phyloP scores from a whole-genome alignment of 441 rosid species.

The Hura crepitans region DNA sequence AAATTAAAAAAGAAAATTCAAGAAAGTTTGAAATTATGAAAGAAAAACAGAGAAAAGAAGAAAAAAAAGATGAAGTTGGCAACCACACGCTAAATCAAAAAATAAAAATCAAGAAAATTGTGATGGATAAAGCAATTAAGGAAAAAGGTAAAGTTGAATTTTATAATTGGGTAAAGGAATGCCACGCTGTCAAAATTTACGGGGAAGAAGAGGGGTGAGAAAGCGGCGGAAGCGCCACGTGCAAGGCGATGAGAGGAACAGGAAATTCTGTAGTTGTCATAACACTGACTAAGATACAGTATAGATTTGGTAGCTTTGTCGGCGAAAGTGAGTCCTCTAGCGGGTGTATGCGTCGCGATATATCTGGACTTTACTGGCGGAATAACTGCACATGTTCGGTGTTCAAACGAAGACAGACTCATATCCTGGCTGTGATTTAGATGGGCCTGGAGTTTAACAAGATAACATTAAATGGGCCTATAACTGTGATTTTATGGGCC shows the following conservation, averaged over 20 bases:
- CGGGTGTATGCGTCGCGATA: constrained; percentile 1
- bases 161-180: background rate
- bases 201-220: background rate
- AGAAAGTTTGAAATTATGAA: background rate
- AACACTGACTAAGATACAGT: background rate
- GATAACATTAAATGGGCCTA: too few relatives aligned
- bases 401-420: too few relatives aligned
- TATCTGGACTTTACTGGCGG: background rate
- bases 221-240: constrained; percentile 31
- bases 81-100: constrained; percentile 12
- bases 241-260: constrained; percentile 23
- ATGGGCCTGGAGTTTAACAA: too few relatives aligned
- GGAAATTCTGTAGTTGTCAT: background rate
- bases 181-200: constrained; percentile 25
- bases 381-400: too few relatives aligned
- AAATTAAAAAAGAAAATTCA: background rate
- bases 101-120: background rate
- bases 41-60: background rate
- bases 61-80: background rate
- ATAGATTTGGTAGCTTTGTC: background rate
- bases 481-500: too few relatives aligned
- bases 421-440: too few relatives aligned
- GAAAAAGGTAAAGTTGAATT: too few relatives aligned
- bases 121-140: too few relatives aligned
- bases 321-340: background rate